Conservation (phyloP, 2,329 filamentous ascomycete genomes). For the Dactylellina parvicollis region DNA sequence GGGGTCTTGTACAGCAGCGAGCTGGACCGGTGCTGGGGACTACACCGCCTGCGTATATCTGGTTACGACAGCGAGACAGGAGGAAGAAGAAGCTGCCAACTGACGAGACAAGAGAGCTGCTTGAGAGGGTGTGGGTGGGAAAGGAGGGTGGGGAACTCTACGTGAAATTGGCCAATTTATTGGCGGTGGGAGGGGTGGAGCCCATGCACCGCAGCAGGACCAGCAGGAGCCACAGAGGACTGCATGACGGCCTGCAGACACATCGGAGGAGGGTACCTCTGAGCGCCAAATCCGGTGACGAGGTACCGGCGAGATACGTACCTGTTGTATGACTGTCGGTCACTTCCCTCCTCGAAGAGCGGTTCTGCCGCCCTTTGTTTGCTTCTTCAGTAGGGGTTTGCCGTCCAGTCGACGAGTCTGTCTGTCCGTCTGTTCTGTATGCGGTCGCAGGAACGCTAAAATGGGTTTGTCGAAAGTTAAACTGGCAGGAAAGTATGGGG, state of each 20-base stretch:
- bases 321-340: constrained; percentile 23
- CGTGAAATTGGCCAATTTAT: constrained; percentile 45
- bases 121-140: too few species aligned
- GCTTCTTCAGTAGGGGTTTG: constrained; percentile 40
- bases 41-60: constrained; percentile 37
- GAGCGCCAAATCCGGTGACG: background rate
- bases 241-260: background rate
- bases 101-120: too few species aligned
- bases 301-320: constrained; percentile 16
- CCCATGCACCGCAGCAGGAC: constrained; percentile 16
- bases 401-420: too few species aligned
- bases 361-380: constrained; percentile 46
- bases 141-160: constrained; percentile 12
- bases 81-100: background rate
- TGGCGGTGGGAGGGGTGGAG: constrained; percentile 33
- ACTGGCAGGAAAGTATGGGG: too few species aligned
- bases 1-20: constrained; percentile 10
- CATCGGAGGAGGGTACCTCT: too few species aligned
- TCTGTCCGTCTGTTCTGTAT: too few species aligned
- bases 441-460: too few species aligned
- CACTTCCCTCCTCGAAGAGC: constrained; percentile 31
- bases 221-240: background rate
- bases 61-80: constrained; percentile 36
- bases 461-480: too few species aligned
- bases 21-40: constrained; percentile 31